These are phyloP conservation scores for Zygotorulaspora sp. DNA, from an alignment of 805 yeast species.

Conservation along the genomic window DNA sequence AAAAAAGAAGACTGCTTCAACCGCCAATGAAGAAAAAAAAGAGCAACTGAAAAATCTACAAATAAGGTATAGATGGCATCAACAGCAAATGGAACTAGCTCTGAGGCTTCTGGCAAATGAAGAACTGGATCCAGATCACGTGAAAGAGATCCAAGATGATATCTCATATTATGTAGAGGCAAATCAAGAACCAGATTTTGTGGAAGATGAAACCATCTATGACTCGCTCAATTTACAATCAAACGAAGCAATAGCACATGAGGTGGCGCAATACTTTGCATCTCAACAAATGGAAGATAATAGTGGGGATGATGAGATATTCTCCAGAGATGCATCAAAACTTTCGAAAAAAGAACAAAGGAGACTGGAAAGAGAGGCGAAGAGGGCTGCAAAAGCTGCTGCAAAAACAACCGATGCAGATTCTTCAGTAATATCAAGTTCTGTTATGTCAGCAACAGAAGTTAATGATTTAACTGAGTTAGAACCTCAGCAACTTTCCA, in stretches of 20 bases:
- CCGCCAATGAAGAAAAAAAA: conserved; percentile 31
- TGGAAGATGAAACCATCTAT: conserved; percentile 92
- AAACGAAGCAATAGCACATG: conserved; percentile 48
- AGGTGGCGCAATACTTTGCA: conserved; percentile 41
- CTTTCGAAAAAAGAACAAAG: conserved; percentile 35
- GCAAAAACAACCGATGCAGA: conserved; percentile 24
- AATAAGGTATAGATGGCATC: conserved; percentile 76
- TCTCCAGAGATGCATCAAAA: conserved; percentile 22
- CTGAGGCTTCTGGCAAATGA: conserved; percentile 78
- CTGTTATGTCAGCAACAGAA: conserved; percentile 8
- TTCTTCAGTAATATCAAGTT: neutral
- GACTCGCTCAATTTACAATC: conserved; percentile 73
- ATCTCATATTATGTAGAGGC: conserved; percentile 87
- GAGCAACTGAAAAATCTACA: conserved; percentile 56
- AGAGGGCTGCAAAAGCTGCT: conserved; percentile 34
- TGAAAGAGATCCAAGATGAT: conserved; percentile 77
- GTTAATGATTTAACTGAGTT: conserved; percentile 12
- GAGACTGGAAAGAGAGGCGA: conserved; percentile 35
- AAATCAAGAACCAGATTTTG: conserved; percentile 85
- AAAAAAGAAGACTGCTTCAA: conserved; percentile 33
- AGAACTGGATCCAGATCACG: conserved; percentile 68
- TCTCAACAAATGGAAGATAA: conserved; percentile 29
- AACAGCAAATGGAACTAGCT: conserved; percentile 71
- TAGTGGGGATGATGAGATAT: conserved; percentile 17
- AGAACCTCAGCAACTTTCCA: conserved; percentile 5